phyloP scores from a whole-genome alignment of 768 basidiomycete genomes.

The Filobasidium floriforme region DNA sequence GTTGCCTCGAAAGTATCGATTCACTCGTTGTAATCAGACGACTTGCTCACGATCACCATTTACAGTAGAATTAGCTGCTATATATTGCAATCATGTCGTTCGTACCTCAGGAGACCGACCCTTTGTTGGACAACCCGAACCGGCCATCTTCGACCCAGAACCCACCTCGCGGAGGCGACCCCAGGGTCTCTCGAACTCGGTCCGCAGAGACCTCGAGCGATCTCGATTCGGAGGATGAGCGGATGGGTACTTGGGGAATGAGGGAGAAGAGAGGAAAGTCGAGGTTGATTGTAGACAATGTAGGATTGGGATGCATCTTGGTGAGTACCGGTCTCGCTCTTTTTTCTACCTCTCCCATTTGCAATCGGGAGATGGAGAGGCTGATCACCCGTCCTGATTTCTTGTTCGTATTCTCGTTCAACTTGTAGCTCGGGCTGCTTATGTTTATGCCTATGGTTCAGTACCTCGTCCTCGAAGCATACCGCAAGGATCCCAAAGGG shows the following conservation, averaged over 20 bases:
- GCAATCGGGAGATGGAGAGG: neutral
- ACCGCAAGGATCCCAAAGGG: neutral
- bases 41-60: no score
- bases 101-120: conserved; percentile 21
- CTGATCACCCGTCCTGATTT: neutral
- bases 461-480: conserved; percentile 7
- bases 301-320: conserved; percentile 12
- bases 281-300: conserved; percentile 12
- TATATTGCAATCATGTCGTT: conserved; percentile 15
- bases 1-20: no score
- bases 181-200: conserved; percentile 2
- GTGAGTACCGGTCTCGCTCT: neutral
- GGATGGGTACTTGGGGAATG: conserved; percentile 19
- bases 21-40: no score
- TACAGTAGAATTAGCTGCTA: neutral
- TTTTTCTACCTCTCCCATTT: neutral
- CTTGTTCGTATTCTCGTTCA: neutral
- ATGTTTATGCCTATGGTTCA: conserved; percentile 16
- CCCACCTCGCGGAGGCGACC: conserved; percentile 14
- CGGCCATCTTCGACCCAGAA: conserved; percentile 16
- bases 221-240: conserved; percentile 20
- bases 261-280: conserved; percentile 8
- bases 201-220: conserved; percentile 11
- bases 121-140: conserved; percentile 19
- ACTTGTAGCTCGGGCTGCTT: neutral